Percentiles rank a stretch among this genome's conserved stretches.
Conservation (phyloP, 2,329 filamentous ascomycete species). For the Lecanicillium sp. region DNA sequence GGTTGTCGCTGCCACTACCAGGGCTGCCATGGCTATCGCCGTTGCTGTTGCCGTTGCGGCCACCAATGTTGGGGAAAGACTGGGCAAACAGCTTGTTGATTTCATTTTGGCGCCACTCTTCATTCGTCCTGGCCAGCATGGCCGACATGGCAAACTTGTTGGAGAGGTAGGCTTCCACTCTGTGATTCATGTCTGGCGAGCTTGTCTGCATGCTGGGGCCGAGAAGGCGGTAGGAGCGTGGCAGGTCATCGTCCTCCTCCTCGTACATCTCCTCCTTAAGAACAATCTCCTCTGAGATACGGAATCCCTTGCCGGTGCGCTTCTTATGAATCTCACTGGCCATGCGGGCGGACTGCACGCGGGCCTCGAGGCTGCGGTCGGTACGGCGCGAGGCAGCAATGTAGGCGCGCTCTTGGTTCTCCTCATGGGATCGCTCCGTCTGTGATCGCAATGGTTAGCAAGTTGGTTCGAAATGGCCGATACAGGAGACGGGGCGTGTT, state of each 20-base stretch:
- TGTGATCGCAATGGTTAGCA: slow-evolving; percentile 21
- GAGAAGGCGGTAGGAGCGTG: slow-evolving; percentile 57
- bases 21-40: not conserved
- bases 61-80: slow-evolving; percentile 33
- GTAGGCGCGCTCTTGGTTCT: slow-evolving; percentile 83
- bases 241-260: slow-evolving; percentile 79
- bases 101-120: slow-evolving; percentile 34
- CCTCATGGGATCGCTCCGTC: slow-evolving; percentile 70
- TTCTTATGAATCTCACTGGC: slow-evolving; percentile 89
- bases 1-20: not conserved
- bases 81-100: slow-evolving; percentile 39
- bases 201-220: slow-evolving; percentile 54
- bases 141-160: slow-evolving; percentile 36
- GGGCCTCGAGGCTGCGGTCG: slow-evolving; percentile 79
- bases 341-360: slow-evolving; percentile 77
- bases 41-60: not conserved
- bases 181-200: slow-evolving; percentile 53
- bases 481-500: too few species aligned
- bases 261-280: slow-evolving; percentile 94
- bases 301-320: slow-evolving; percentile 73
- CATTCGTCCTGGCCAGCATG: slow-evolving; percentile 26
- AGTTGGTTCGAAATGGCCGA: too few species aligned
- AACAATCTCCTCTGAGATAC: slow-evolving; percentile 79
- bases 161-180: slow-evolving; percentile 42
- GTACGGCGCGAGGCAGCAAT: slow-evolving; percentile 84